Evolutionary conservation across 129 eudicot genomes (phyloP).

Genomic region (Centaurea solstitialis): DNA sequence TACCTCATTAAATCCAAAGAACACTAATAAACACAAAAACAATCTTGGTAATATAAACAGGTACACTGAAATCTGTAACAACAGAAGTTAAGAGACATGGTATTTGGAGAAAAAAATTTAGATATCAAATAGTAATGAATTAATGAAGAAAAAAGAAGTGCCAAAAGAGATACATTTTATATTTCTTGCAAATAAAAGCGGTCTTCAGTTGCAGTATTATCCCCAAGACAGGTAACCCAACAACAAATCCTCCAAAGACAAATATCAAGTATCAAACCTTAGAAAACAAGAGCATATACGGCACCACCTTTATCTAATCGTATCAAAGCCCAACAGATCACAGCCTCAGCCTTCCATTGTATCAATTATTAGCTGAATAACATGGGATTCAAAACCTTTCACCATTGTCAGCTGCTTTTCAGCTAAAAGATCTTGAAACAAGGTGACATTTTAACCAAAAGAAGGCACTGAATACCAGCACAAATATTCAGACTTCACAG

Average conservation of each 20-base stretch:
- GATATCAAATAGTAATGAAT: background rate
- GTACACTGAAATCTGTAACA: background rate
- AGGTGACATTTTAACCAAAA: background rate
- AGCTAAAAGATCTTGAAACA: background rate
- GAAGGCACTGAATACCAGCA: background rate
- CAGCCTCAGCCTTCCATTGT: background rate
- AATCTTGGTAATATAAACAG: background rate
- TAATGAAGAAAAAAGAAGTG: background rate
- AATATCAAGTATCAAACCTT: background rate
- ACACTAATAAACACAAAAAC: background rate
- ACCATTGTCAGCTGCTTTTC: background rate
- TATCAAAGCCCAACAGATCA: background rate
- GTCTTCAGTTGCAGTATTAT: background rate
- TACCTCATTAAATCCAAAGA: background rate
- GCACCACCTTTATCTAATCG: background rate
- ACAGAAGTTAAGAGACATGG: background rate
- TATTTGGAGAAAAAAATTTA: background rate
- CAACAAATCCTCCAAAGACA: background rate
- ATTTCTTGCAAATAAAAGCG: background rate
- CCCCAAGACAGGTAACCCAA: background rate
- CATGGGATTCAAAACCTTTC: background rate
- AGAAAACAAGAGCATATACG: background rate
- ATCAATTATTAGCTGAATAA: background rate
- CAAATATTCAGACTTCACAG: background rate
- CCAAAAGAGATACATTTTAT: background rate